Base-by-base conservation (phyloP, 257 asterid genomes). In the Asclepias syriaca region DNA sequence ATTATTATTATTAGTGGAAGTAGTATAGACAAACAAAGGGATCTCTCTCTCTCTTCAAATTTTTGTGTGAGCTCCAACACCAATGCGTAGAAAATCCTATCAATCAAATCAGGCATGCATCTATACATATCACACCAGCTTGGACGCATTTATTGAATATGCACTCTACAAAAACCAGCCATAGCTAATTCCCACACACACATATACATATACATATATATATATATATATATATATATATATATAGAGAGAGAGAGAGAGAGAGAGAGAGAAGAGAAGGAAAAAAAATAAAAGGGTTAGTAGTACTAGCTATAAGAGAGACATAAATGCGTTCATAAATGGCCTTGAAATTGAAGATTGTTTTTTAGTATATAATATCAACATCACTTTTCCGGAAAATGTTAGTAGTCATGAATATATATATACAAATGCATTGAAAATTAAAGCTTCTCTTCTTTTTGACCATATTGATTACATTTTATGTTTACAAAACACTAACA, bases 261-360 rank as follows among this genome's bases (percentile, higher is more conserved):
- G 10, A 43, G 10, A 7, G 10, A 7, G 11, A 43, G 6, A 40
- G 27, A 24, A 24, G 27, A 24, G 27, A 24, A 24, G 27, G 27
- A 24, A 24, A 24, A 24, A 24, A 24, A 24, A 24, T 24, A 40
- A 48, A 48, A 48, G 11, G 12, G 4, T 34, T 34, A 2, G 11
- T 10, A 27, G 50, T 19, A 24, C 5, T 9, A 49, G 54, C 49
- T 29, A 51, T 34, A 34, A 34, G 39, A 29, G 61, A 22, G 51
- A 40, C 56, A 65, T 74, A n/a, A 66, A 55, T 74, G 77, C 72
- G 56, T 29, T 45, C 15, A 66, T 68, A 68, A 74, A 74, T 74
- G 73, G 69, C 68, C 70, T 67, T 56, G 60, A 64, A 67, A 43
- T 68, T 10, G 54, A 67, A 19, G 54, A 68, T 57, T 46, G 29